These are phyloP conservation scores for Backusella liffmaniae DNA, from an alignment of 192 early-diverging fungal species.

Conservation along the genomic window DNA sequence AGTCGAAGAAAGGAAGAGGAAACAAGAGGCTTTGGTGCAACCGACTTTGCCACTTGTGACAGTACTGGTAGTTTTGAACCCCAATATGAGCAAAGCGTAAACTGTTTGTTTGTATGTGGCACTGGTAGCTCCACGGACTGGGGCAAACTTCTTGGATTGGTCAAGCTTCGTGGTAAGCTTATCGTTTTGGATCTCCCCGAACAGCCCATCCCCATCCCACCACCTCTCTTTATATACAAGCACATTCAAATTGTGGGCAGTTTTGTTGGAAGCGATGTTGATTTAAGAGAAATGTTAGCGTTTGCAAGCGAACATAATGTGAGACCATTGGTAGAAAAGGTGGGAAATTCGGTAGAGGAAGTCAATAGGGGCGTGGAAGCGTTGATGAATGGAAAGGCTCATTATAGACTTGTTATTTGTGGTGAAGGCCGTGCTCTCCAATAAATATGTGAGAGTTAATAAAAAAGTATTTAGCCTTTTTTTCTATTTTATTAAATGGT, in stretches of 20 bases:
- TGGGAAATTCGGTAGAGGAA: conserved; percentile 53
- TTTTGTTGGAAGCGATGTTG: conserved; percentile 58
- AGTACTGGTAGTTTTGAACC: background rate
- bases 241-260: conserved; percentile 62
- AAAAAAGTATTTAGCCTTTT: background rate
- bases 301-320: conserved; percentile 65
- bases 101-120: conserved; percentile 38
- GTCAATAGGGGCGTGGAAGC: conserved; percentile 61
- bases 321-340: conserved; percentile 61
- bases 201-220: conserved; percentile 43
- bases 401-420: conserved; percentile 64
- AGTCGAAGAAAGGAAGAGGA: conserved; percentile 53
- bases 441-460: background rate
- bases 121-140: conserved; percentile 44
- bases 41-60: conserved; percentile 38
- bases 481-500: no score
- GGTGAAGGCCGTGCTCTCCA: conserved; percentile 11
- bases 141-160: conserved; percentile 42
- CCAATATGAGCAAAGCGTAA: conserved; percentile 23
- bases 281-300: conserved; percentile 64
- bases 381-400: conserved; percentile 59
- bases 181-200: conserved; percentile 69
- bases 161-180: conserved; percentile 59
- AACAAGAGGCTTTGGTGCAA: conserved; percentile 58
- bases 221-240: conserved; percentile 42